Evolutionary conservation across 345 rosid genomes (phyloP).

Genomic region (Camelina sativa): DNA sequence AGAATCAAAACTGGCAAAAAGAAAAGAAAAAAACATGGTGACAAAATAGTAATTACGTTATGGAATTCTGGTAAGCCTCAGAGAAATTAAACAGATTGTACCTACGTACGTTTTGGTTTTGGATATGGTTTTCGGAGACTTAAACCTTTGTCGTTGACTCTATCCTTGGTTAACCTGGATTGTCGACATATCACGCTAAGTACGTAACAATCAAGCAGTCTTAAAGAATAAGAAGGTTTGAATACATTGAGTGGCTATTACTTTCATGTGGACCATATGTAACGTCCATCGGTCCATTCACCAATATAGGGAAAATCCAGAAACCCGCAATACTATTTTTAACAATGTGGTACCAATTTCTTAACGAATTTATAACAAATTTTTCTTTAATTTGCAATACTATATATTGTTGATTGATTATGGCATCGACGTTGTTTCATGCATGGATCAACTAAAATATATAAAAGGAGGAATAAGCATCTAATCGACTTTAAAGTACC

Average conservation of each 20-base stretch:
- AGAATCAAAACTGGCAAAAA: not conserved
- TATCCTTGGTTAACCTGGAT: not conserved
- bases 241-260: too few species aligned
- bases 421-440: not conserved
- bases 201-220: too few species aligned
- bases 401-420: not conserved
- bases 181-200: not conserved
- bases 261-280: not conserved
- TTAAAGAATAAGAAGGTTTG: too few species aligned
- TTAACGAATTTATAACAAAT: too few species aligned
- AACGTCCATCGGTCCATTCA: too few species aligned
- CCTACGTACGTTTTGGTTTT: not conserved
- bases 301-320: too few species aligned
- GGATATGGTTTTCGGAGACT: not conserved
- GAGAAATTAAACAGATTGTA: not conserved
- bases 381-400: not conserved
- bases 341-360: not conserved
- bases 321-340: too few species aligned
- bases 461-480: slow-evolving; percentile 22
- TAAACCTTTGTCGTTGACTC: not conserved
- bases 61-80: not conserved
- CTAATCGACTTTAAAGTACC: slow-evolving; percentile 11
- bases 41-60: not conserved
- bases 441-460: slow-evolving; percentile 27
- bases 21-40: not conserved